These are phyloP conservation scores for Papiliotrema flavescens DNA, from an alignment of 1,284 basidiomycete genomes.

Conservation along the genomic window DNA sequence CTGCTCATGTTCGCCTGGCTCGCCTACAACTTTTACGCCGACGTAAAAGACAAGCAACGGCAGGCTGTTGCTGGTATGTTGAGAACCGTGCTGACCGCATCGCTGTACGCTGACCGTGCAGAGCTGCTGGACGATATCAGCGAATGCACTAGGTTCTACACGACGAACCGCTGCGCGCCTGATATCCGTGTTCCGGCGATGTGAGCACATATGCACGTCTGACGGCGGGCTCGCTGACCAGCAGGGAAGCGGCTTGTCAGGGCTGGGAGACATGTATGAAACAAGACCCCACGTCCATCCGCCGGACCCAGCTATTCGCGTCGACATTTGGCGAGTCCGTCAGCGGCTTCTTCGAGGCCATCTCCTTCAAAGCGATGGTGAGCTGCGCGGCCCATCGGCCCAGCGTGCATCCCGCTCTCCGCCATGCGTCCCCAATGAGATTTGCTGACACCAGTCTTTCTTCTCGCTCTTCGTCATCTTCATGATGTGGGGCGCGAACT, in stretches of 20 bases:
- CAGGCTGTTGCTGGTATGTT: slow-evolving; percentile 80
- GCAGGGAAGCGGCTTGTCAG: slow-evolving; percentile 65
- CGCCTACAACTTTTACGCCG: slow-evolving; percentile 36
- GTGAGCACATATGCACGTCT: slow-evolving; percentile 39
- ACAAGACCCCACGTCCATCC: slow-evolving; percentile 83
- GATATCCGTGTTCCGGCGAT: slow-evolving; percentile 72
- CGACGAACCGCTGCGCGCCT: slow-evolving; percentile 73
- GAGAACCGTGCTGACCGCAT: not conserved
- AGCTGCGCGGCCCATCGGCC: too few relatives aligned
- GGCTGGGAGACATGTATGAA: slow-evolving; percentile 96
- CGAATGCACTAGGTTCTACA: slow-evolving; percentile 72
- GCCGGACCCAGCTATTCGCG: slow-evolving; percentile 82
- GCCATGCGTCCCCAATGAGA: slow-evolving; percentile 1
- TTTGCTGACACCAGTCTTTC: slow-evolving; percentile 2
- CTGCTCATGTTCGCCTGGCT: too few relatives aligned
- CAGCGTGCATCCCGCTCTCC: too few relatives aligned
- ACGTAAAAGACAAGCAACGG: slow-evolving; percentile 81
- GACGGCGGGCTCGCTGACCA: not conserved
- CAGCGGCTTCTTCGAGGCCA: slow-evolving; percentile 93
- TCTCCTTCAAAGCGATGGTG: slow-evolving; percentile 94
- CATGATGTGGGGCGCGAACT: too few relatives aligned
- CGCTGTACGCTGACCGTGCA: slow-evolving; percentile 36
- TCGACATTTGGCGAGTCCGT: slow-evolving; percentile 94
- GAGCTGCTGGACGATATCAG: slow-evolving; percentile 87
- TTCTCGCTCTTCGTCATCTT: too few relatives aligned